These are phyloP conservation scores for Neurospora cerealis DNA, from an alignment of 495 filamentous ascomycete genomes.

Conservation along the genomic window DNA sequence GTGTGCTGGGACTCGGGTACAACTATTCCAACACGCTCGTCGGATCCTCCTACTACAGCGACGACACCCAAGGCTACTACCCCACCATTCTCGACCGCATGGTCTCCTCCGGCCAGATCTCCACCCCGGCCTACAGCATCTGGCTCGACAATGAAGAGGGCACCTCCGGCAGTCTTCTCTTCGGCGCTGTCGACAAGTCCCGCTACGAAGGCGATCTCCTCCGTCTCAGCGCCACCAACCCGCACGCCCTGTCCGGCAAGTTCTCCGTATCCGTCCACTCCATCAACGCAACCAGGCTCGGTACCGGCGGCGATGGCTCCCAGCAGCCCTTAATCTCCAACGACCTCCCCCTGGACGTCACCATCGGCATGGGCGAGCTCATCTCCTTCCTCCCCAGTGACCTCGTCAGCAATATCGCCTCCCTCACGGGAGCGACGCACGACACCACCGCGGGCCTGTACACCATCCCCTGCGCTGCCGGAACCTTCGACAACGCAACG, in stretches of 20 bases:
- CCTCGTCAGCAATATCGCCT: slow-evolving; percentile 46
- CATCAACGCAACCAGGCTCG: slow-evolving; percentile 11
- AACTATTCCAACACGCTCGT: slow-evolving; percentile 50
- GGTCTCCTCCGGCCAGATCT: slow-evolving; percentile 53
- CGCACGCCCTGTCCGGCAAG: slow-evolving; percentile 32
- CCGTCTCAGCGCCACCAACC: slow-evolving; percentile 38
- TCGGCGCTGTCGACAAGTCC: slow-evolving; percentile 70
- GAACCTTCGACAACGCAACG: slow-evolving; percentile 30
- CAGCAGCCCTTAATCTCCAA: slow-evolving; percentile 35
- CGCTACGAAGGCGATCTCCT: slow-evolving; percentile 60
- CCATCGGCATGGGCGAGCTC: slow-evolving; percentile 50
- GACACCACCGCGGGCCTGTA: slow-evolving; percentile 30
- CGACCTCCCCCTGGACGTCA: slow-evolving; percentile 53
- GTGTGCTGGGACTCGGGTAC: slow-evolving; percentile 74
- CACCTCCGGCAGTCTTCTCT: slow-evolving; percentile 61
- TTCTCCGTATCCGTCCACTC: slow-evolving; percentile 55
- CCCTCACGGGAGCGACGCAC: slow-evolving; percentile 46
- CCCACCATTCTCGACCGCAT: slow-evolving; percentile 59
- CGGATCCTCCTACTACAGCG: slow-evolving; percentile 16
- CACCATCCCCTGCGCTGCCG: slow-evolving; percentile 56
- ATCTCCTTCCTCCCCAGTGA: slow-evolving; percentile 63
- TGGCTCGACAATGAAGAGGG: slow-evolving; percentile 63
- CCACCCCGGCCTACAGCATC: slow-evolving; percentile 66
- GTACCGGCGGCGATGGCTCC: slow-evolving; percentile 12
- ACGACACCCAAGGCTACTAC: slow-evolving; percentile 35